These are phyloP conservation scores for Aspergillus arachidicola DNA, from an alignment of 2,329 filamentous ascomycete species.

Conservation along the genomic window DNA sequence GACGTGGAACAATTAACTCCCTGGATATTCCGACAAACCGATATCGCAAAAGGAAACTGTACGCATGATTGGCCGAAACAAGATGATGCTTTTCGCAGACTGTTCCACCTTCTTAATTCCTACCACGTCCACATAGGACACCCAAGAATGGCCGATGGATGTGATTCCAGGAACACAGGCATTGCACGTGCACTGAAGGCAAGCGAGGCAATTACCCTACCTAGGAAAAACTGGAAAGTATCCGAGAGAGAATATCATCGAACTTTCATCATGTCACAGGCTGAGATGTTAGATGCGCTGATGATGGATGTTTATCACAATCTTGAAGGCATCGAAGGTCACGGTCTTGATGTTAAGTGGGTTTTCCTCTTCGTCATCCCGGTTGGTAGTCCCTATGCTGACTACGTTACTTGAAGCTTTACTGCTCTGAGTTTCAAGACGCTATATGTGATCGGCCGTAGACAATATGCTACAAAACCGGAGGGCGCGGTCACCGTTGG, in stretches of 20 bases:
- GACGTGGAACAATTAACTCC: slow-evolving; percentile 6
- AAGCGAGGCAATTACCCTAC: slow-evolving; percentile 5
- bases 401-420: neutral
- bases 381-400: neutral
- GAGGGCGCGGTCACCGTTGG: slow-evolving; percentile 1
- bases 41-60: neutral
- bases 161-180: neutral
- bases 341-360: neutral
- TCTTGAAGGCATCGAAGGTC: neutral
- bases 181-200: neutral
- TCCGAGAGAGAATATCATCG: neutral
- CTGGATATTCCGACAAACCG: slow-evolving; percentile 7
- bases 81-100: neutral
- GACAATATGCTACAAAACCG: neutral
- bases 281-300: neutral
- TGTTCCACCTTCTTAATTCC: slow-evolving; percentile 2
- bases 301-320: neutral
- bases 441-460: slow-evolving; percentile 6
- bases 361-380: neutral
- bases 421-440: neutral
- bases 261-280: neutral
- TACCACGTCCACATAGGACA: neutral
- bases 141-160: no score
- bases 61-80: neutral
- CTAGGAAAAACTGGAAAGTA: slow-evolving; percentile 7